Conservation (phyloP, 1,284 basidiomycete genomes). For the Sporisorium iseilematis-ciliati region DNA sequence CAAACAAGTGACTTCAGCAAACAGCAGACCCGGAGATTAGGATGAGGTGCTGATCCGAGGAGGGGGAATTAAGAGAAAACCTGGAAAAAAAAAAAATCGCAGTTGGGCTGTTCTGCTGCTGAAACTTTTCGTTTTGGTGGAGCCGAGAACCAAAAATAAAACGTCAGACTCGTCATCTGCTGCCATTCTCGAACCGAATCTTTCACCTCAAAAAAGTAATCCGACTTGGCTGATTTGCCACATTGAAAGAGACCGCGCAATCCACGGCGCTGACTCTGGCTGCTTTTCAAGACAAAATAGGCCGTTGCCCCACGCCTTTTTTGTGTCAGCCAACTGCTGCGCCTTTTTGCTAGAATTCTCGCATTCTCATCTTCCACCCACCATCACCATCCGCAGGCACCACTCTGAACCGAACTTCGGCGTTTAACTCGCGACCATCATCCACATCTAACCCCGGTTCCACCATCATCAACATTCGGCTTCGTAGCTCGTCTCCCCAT, state of each 20-base stretch:
- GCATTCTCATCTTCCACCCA: not conserved
- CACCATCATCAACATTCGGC: not conserved
- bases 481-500: no score
- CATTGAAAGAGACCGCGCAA: not conserved
- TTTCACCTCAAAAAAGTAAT: not conserved
- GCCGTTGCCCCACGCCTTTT: conserved; percentile 3
- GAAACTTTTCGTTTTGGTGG: not conserved
- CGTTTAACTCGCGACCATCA: not conserved
- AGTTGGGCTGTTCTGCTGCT: not conserved
- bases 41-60: not conserved
- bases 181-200: not conserved
- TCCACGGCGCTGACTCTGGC: not conserved
- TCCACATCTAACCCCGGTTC: not conserved
- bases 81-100: not conserved
- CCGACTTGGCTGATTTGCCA: conserved; percentile 17
- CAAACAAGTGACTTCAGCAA: not conserved
- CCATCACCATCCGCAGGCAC: not conserved
- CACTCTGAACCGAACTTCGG: not conserved
- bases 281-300: not conserved
- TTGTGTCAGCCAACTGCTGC: not conserved
- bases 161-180: conserved; percentile 5
- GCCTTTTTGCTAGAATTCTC: not conserved
- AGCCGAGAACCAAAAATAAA: conserved; percentile 5
- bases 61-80: not conserved
- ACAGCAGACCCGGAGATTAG: conserved; percentile 7